Percentiles rank a stretch among this genome's conserved stretches.
These are phyloP conservation scores for Sinapis alba DNA, from an alignment of 441 rosid species.

Conservation along the genomic window DNA sequence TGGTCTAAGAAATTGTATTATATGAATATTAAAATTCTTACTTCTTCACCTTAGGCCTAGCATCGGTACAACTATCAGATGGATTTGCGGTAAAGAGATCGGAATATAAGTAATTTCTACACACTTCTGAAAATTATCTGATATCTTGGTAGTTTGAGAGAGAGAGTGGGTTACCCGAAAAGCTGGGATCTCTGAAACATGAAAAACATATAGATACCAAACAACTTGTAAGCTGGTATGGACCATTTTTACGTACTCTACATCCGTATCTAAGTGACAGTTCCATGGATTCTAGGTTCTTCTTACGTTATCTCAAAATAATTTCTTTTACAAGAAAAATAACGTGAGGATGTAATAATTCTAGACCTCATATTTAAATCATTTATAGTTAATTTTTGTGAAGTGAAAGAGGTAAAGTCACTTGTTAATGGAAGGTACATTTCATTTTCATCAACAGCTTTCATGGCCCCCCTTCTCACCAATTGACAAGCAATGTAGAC, in stretches of 20 bases:
- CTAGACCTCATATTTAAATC: background rate
- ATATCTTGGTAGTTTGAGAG: background rate
- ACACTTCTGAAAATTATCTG: background rate
- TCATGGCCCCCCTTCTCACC: background rate
- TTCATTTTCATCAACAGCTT: slow-evolving; percentile 33
- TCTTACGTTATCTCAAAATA: slow-evolving; percentile 10
- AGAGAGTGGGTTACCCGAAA: slow-evolving; percentile 16
- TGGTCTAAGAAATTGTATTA: background rate
- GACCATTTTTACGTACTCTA: slow-evolving; percentile 23
- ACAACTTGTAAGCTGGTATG: slow-evolving; percentile 22
- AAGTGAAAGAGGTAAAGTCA: slow-evolving; percentile 28
- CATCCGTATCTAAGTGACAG: background rate
- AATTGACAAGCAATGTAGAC: slow-evolving; percentile 15
- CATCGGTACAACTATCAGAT: background rate
- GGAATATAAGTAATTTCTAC: background rate
- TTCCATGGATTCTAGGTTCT: slow-evolving; percentile 26
- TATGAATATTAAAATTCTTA: background rate
- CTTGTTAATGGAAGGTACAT: slow-evolving; percentile 26
- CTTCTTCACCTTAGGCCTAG: background rate
- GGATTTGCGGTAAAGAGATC: background rate
- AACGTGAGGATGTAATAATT: background rate
- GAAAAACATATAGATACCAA: slow-evolving; percentile 23
- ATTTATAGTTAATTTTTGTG: slow-evolving; percentile 10
- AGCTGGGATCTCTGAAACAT: slow-evolving; percentile 16
- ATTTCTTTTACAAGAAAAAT: background rate